These are phyloP conservation scores for Xylaria scruposa DNA, from an alignment of 495 filamentous ascomycete species.

Conservation along the genomic window DNA sequence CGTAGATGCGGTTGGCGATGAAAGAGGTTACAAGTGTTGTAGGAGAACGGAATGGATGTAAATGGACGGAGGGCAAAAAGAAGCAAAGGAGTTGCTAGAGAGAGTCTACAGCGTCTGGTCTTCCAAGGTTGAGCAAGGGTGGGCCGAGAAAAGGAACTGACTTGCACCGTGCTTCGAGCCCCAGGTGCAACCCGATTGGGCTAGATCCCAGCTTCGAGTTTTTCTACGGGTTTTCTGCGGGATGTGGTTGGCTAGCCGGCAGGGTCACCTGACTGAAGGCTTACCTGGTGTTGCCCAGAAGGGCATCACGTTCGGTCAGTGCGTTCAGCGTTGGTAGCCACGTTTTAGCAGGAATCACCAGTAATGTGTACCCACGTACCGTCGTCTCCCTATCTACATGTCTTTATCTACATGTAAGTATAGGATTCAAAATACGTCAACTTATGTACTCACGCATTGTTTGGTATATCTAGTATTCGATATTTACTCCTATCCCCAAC, in stretches of 20 bases:
- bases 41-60: conserved; percentile 19
- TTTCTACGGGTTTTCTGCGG: background rate
- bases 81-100: conserved; percentile 29
- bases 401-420: too few relatives aligned
- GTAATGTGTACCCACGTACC: conserved; percentile 17
- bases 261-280: conserved; percentile 20
- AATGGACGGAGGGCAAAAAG: conserved; percentile 29
- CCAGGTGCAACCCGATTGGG: conserved; percentile 5
- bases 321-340: background rate
- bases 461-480: background rate
- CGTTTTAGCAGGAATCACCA: conserved; percentile 4
- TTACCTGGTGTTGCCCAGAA: background rate
- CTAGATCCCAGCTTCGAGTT: conserved; percentile 17
- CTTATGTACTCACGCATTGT: background rate
- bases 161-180: conserved; percentile 25
- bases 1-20: conserved; percentile 13
- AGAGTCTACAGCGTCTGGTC: conserved; percentile 20
- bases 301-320: background rate
- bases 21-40: conserved; percentile 27
- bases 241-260: conserved; percentile 17
- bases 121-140: conserved; percentile 14
- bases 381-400: background rate
- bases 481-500: background rate
- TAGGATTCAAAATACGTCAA: too few relatives aligned
- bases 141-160: conserved; percentile 23